A percentile compares a stretch with the other conserved stretches of the same genome.
Conservation (phyloP, 2,329 filamentous ascomycete genomes). For the Ophiostoma sp. region DNA sequence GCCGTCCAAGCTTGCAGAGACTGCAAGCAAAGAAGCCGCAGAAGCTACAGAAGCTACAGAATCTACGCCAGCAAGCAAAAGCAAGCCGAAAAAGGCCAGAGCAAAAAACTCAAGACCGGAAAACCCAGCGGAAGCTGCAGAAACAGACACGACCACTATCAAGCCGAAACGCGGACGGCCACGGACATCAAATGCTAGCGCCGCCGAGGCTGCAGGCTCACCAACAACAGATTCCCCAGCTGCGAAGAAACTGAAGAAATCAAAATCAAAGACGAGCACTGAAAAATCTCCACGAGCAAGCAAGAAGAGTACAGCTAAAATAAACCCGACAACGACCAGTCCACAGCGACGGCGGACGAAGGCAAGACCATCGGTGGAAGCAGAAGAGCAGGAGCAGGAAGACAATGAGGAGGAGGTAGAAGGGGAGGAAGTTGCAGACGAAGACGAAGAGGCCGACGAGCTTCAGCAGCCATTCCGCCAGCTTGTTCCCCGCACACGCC, state of each 20-base stretch:
- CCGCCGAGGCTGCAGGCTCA: neutral
- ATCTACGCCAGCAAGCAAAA: neutral
- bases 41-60: neutral
- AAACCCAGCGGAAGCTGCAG: neutral
- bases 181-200: neutral
- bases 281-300: neutral
- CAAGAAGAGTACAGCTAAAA: neutral
- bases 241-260: neutral
- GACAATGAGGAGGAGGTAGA: neutral
- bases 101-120: neutral
- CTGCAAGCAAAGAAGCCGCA: neutral
- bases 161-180: constrained; percentile 10
- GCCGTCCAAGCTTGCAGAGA: neutral
- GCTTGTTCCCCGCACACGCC: constrained; percentile 46
- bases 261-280: neutral
- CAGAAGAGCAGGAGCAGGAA: neutral
- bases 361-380: neutral
- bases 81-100: constrained; percentile 6
- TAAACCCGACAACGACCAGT: neutral
- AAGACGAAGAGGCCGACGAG: neutral
- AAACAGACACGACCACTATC: neutral
- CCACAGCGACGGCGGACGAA: neutral
- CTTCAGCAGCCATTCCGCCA: constrained; percentile 40
- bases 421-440: neutral
- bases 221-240: neutral